Base-by-base conservation (phyloP, 352 stramenopile species). In the Globisporangium paroecandrum region DNA sequence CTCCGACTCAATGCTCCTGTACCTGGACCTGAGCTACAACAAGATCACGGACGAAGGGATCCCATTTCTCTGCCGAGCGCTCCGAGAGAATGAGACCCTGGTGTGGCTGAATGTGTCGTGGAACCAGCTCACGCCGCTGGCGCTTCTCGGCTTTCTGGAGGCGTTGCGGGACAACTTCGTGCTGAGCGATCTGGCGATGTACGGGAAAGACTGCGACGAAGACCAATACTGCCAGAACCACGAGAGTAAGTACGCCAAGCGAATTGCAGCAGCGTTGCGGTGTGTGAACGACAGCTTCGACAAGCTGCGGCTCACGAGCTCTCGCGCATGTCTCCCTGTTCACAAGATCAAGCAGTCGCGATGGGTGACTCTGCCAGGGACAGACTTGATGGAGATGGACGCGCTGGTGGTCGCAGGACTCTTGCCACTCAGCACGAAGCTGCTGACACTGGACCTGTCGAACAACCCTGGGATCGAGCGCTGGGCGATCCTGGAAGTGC, bases 81-180 rank as follows among this genome's bases (percentile, higher is more conserved):
- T 94, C 0, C 64, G 75, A 51, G 83, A 91, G 63, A 94, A 94
- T 60, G 86, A 94, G 60, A 91, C 86, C 27, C 69, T 94, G 13
- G 73, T 83, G 55, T 78, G 69, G 46, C 77, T 90, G 3, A 72
- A 94, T 63, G 59, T 89, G 15, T 92, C 79, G 46, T 90, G 74
- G 82, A 94, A 91, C 47, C 79, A 79, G 24, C 68, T 89, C 12
- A 80, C 71, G 3, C 80, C 83, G 3, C 67, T 69, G 6, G 76
- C 74, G 25, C 62, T 89, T 4, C 72, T 90, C 7, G 53, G 57
- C 4, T 59, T 94, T 24, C 66, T 91, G 13, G 62, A 62, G 2
- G 70, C 72, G 10, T 43, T 90, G 38, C 70, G 78, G 22, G 81
- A 89, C 22, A 90, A 89, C 24, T 90, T 90, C 64, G 80, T 75